Conservation (phyloP, 2,329 filamentous ascomycete species). For the Aspergillus candidus region DNA sequence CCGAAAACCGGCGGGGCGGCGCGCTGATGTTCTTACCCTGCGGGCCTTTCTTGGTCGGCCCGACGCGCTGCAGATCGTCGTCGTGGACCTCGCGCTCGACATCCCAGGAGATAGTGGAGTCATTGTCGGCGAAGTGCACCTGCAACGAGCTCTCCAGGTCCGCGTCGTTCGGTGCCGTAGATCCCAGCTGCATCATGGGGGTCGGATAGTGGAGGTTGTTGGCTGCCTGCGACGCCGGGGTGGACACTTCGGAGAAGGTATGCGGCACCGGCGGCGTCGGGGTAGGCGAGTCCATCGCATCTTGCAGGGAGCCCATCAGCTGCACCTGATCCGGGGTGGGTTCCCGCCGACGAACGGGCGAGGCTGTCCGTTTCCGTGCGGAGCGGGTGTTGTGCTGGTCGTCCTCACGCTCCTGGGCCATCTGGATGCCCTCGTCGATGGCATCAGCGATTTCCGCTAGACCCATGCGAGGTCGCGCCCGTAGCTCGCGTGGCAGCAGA, state of each 20-base stretch:
- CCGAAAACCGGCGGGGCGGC: constrained; percentile 31
- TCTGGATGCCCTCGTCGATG: constrained; percentile 27
- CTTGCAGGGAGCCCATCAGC: constrained; percentile 23
- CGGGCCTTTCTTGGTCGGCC: constrained; percentile 17
- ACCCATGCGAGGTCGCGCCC: constrained; percentile 24
- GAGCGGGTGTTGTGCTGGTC: constrained; percentile 13
- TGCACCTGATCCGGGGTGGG: constrained; percentile 32
- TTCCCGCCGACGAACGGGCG: constrained; percentile 22
- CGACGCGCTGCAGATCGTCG: constrained; percentile 31
- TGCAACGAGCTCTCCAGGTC: constrained; percentile 15
- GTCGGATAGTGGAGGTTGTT: constrained; percentile 25
- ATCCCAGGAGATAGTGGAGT: constrained; percentile 29
- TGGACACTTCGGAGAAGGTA: constrained; percentile 29
- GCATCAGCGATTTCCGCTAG: constrained; percentile 27
- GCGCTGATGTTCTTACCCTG: constrained; percentile 30
- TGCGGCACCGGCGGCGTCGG: constrained; percentile 31
- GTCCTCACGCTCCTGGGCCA: constrained; percentile 20
- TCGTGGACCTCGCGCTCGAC: constrained; percentile 33
- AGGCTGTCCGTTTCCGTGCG: constrained; percentile 7
- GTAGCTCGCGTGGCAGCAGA: constrained; percentile 30
- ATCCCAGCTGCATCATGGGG: constrained; percentile 17
- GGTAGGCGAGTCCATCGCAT: constrained; percentile 24
- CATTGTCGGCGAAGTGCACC: constrained; percentile 26
- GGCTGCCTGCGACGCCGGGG: constrained; percentile 19
- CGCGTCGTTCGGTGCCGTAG: constrained; percentile 7